phyloP scores from a whole-genome alignment of 208 protist species.

The Leishmania arabica region DNA sequence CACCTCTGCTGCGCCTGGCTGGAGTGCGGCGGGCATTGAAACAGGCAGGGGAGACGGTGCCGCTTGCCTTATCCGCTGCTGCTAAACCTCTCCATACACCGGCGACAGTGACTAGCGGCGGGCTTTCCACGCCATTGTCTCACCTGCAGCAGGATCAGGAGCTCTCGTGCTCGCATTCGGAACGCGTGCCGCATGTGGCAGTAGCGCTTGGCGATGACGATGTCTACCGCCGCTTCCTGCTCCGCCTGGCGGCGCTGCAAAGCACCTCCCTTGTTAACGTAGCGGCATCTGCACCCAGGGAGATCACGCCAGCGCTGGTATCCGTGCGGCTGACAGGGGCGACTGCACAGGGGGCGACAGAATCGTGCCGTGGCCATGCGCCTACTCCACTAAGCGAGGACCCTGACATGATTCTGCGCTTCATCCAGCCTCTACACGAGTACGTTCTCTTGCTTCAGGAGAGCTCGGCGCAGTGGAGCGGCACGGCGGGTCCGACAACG shows the following conservation, averaged over 20 bases:
- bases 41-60: neutral
- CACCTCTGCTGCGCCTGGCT: constrained; percentile 37
- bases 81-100: neutral
- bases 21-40: constrained; percentile 34
- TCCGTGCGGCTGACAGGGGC: constrained; percentile 10
- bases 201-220: constrained; percentile 56
- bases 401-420: constrained; percentile 34
- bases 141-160: neutral
- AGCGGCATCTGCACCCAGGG: constrained; percentile 2
- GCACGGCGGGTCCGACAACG: neutral
- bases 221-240: constrained; percentile 48
- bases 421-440: constrained; percentile 41
- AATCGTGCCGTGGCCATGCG: neutral
- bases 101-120: neutral
- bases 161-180: neutral
- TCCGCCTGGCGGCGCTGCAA: constrained; percentile 41
- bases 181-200: constrained; percentile 10
- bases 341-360: neutral
- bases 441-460: constrained; percentile 35
- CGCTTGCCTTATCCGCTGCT: neutral
- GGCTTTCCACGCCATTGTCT: neutral
- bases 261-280: neutral
- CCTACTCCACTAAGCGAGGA: neutral
- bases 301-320: neutral
- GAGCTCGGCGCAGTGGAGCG: neutral